Conservation (phyloP, 306 rosid genomes). For the Clitoria ternatea region DNA sequence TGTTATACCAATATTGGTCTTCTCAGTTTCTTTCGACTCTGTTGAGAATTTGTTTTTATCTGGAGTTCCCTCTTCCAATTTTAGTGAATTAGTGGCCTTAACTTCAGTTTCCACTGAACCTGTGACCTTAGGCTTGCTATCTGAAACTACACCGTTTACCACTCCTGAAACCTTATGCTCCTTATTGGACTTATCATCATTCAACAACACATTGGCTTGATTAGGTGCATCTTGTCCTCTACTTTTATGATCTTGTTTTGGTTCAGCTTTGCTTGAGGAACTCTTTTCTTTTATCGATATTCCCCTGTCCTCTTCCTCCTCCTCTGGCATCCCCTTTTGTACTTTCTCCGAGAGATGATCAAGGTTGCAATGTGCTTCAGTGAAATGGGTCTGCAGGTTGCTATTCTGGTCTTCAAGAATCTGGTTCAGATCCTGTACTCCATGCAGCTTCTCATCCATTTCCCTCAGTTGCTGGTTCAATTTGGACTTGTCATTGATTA, state of each 20-base stretch:
- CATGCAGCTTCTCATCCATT: conserved; percentile 51
- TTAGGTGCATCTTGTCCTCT: conserved; percentile 19
- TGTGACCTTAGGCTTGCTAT: not conserved
- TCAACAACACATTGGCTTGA: conserved; percentile 16
- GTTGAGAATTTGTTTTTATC: conserved; percentile 4
- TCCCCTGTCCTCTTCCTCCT: conserved; percentile 27
- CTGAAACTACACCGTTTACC: not conserved
- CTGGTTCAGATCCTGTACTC: conserved; percentile 42
- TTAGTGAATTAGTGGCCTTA: not conserved
- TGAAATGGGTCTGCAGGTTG: conserved; percentile 59
- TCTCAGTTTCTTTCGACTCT: conserved; percentile 11
- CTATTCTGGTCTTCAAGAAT: conserved; percentile 45
- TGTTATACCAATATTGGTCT: conserved; percentile 14
- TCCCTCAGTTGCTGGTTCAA: conserved; percentile 42
- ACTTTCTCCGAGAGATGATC: conserved; percentile 53
- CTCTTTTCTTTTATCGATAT: conserved; percentile 14
- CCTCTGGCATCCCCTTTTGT: conserved; percentile 37
- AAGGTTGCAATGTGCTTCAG: conserved; percentile 58
- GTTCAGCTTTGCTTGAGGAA: conserved; percentile 23
- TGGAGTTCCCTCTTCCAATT: not conserved
- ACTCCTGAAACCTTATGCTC: not conserved
- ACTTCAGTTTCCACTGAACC: not conserved
- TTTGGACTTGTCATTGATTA: conserved; percentile 36
- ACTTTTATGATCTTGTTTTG: not conserved
- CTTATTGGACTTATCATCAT: conserved; percentile 23